These are phyloP conservation scores for Raddia distichophylla DNA, from an alignment of 176 grass and related monocot species.

Conservation along the genomic window DNA sequence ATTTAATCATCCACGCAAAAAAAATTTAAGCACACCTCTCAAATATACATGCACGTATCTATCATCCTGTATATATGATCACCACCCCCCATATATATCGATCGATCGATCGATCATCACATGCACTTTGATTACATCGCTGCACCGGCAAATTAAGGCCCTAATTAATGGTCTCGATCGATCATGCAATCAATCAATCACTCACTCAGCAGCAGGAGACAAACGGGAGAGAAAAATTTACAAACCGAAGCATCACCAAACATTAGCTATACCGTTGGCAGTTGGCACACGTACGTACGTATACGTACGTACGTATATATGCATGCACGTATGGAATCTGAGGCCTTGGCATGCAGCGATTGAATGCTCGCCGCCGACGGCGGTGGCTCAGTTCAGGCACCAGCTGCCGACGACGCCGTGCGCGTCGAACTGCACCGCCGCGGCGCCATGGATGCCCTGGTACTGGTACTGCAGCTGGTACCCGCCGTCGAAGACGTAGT, in stretches of 20 bases:
- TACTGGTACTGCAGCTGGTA: slow-evolving; percentile 33
- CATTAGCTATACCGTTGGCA: slow-evolving; percentile 13
- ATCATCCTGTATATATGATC: neutral
- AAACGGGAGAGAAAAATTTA: neutral
- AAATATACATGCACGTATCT: neutral
- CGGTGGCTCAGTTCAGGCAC: slow-evolving; percentile 50
- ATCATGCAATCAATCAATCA: neutral
- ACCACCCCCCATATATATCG: neutral
- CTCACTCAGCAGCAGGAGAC: neutral
- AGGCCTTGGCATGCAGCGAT: neutral
- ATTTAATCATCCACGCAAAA: slow-evolving; percentile 40
- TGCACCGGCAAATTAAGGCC: neutral
- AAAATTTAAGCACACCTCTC: slow-evolving; percentile 26
- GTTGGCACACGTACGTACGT: neutral
- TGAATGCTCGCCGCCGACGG: slow-evolving; percentile 42
- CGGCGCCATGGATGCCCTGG: slow-evolving; percentile 52
- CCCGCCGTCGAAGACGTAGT: slow-evolving; percentile 55
- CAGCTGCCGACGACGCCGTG: slow-evolving; percentile 36
- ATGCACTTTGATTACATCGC: slow-evolving; percentile 29
- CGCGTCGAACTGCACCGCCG: slow-evolving; percentile 42
- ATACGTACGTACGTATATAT: neutral
- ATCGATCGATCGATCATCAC: slow-evolving; percentile 22
- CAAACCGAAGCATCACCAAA: slow-evolving; percentile 33
- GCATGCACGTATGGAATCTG: neutral
- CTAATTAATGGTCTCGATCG: neutral